Evolutionary conservation across 129 eudicot genomes (phyloP).

Genomic region (Lonicera japonica): DNA sequence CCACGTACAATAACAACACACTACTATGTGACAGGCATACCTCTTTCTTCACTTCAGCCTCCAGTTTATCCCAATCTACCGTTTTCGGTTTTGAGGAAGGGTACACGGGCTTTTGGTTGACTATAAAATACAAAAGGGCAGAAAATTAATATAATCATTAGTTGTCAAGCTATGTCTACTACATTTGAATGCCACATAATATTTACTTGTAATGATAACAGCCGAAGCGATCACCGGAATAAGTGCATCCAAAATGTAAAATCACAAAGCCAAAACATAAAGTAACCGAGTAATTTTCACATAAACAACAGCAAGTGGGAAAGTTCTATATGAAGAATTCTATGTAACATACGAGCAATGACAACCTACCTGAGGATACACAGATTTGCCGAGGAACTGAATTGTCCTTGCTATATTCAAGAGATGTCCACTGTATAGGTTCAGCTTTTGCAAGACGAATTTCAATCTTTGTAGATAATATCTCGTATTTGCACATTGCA

Average conservation of each 20-base stretch:
- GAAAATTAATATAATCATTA: background rate
- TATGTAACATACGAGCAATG: too few relatives aligned
- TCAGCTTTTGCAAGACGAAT: slow-evolving; percentile 90
- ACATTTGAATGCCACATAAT: too few relatives aligned
- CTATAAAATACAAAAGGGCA: slow-evolving; percentile 22
- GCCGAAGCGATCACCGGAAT: too few relatives aligned
- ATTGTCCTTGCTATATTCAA: slow-evolving; percentile 49
- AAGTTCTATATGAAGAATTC: too few relatives aligned
- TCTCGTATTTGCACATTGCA: slow-evolving; percentile 56
- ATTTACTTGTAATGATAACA: too few relatives aligned
- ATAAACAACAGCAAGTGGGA: too few relatives aligned
- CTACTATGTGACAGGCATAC: slow-evolving; percentile 20
- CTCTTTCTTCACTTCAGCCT: slow-evolving; percentile 91
- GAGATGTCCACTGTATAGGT: slow-evolving; percentile 71
- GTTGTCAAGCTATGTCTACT: too few relatives aligned
- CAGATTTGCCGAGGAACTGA: slow-evolving; percentile 36
- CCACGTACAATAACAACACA: too few relatives aligned
- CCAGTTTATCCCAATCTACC: slow-evolving; percentile 87
- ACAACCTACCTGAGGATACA: slow-evolving; percentile 55
- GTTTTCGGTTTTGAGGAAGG: slow-evolving; percentile 73
- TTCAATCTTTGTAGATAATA: slow-evolving; percentile 84
- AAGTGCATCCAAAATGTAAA: background rate
- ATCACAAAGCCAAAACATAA: too few relatives aligned
- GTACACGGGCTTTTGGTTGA: slow-evolving; percentile 51
- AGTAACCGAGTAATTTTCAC: too few relatives aligned